Base-by-base conservation (phyloP, 2,329 filamentous ascomycete species). In the Talaromyces marneffei region DNA sequence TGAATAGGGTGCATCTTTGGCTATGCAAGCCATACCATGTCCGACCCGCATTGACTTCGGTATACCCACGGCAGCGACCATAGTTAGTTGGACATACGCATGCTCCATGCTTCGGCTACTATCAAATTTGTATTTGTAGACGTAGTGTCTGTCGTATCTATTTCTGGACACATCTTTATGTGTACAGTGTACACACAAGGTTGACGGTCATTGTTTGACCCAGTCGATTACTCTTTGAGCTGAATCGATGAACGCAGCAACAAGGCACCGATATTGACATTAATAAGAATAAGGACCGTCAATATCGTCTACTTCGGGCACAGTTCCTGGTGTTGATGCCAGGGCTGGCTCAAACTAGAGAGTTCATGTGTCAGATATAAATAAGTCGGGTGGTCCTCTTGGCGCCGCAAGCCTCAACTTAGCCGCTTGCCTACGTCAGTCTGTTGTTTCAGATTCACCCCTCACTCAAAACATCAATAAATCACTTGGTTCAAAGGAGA, bases 381-480 rank as follows among this genome's bases (percentile, higher is more conserved):
- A 14, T 33, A 52, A 33, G 16, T 31, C 8, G 25, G 14, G 44
- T 48, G 44, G 44, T 29, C 7, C 46, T 31, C 52, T 61, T 56
- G 59, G 60, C 60, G 48, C 53, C 42, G 54, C 61, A 46, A 63
- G 27, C 37, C 31, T n/a, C 52, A 40, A 20, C 33, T 33, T 52
- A 33, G 12, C 31, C 37, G 52, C 59, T 27, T 23, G 46, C 52
- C 61, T 59, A 63, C 58, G 61, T 59, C 58, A 60, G 57, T 63
- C 57, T 60, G 57, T 53, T 63, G 61, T 63, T 63, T 63, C 61
- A 63, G 39, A 31, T 62, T 57, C 54, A 31, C 60, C 60, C 56
- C 60, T 57, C 37, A 53, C 60, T 57, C 60, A 37, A 57, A 57
- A 56, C 54, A 61, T 37, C 46, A 52, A 42, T 52, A 27, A 57